Base-by-base conservation (phyloP, 2,329 filamentous ascomycete species). In the Penicillium sp. region DNA sequence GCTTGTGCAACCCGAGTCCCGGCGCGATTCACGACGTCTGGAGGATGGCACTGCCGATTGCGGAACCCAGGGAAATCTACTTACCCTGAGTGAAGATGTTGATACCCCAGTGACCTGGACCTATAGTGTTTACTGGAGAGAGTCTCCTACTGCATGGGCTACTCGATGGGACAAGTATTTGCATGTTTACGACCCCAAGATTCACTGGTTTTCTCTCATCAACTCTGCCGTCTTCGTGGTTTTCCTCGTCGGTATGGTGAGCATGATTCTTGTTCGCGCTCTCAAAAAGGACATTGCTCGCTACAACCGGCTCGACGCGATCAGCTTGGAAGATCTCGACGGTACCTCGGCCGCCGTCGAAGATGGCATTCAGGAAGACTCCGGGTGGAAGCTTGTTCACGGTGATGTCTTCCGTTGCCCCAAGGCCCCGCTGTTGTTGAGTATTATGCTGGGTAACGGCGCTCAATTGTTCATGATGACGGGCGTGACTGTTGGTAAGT, bases 81-180 rank as follows among this genome's bases (percentile, higher is more conserved):
- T 95, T n/a, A 70, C 84, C 6, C 78, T 99, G 15, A 79, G 79
- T 42, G 85, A 88, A 63, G 77, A 81, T 5, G 79, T 78, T 2
- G 80, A 82, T 13, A 90, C 82, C 18, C 75, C 81, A 18, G 89
- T 96, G 21, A 83, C 85, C 2, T 99, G 90, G 77, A 96, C 91
- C 5, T 99, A 99, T 76, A 90, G 88, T 60, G 90, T 97, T 13
- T 88, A 87, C 73, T 99, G 94, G 94, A 83, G 81, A 52, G 84
- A 85, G 61, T 96, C 91, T 0, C 69, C 81, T 0, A 97, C 92
- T 1, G 89, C 88, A 1, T 99, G 95, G 87, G 94, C 94, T 26
- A 99, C 94, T 12, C 85, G 94, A 59, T 99, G 94, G 94, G 94
- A 99, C 79, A 97, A 96, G 75, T 97, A 97, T 70, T 81, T 99